A percentile compares a stretch with the other conserved stretches of the same genome.
These are phyloP conservation scores for Candida mattraensis DNA, from an alignment of 805 yeast species.

Conservation along the genomic window DNA sequence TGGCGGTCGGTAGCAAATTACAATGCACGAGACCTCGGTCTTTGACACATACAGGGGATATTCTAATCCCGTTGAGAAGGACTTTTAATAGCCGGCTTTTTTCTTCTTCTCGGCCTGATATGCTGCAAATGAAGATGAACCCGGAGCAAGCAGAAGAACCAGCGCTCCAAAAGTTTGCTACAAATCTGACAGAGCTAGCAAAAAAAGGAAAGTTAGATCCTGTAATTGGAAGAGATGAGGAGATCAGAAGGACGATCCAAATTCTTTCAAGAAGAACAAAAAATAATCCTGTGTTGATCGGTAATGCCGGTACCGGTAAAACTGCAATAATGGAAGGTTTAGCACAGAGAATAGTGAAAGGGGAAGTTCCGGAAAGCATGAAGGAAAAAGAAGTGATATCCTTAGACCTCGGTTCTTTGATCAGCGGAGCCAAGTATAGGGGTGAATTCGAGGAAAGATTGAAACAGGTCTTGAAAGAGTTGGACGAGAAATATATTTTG, in stretches of 20 bases:
- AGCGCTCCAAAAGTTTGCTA: constrained; percentile 82
- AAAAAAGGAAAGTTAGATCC: constrained; percentile 91
- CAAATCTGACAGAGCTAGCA: constrained; percentile 84
- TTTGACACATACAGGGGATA: too few relatives aligned
- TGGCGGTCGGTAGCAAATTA: too few relatives aligned
- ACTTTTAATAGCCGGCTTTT: too few relatives aligned
- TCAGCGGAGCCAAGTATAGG: constrained; percentile 92
- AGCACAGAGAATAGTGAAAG: constrained; percentile 88
- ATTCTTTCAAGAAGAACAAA: constrained; percentile 89
- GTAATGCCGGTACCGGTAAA: constrained; percentile 98
- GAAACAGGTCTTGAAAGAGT: constrained; percentile 77
- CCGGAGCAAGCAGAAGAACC: constrained; percentile 52
- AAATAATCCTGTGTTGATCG: constrained; percentile 92
- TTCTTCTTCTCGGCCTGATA: too few relatives aligned
- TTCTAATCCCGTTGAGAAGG: too few relatives aligned
- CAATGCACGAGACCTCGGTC: too few relatives aligned
- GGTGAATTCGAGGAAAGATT: constrained; percentile 95
- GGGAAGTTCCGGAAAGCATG: constrained; percentile 94
- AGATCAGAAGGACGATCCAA: constrained; percentile 89
- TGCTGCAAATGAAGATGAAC: constrained; percentile 36
- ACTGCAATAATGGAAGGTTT: constrained; percentile 96
- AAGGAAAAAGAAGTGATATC: constrained; percentile 82
- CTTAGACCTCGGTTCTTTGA: constrained; percentile 82
- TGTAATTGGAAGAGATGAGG: constrained; percentile 95
- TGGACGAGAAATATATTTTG: constrained; percentile 73